These are phyloP conservation scores for Blumeriella jaapii DNA, from an alignment of 2,329 filamentous ascomycete species.

Conservation along the genomic window DNA sequence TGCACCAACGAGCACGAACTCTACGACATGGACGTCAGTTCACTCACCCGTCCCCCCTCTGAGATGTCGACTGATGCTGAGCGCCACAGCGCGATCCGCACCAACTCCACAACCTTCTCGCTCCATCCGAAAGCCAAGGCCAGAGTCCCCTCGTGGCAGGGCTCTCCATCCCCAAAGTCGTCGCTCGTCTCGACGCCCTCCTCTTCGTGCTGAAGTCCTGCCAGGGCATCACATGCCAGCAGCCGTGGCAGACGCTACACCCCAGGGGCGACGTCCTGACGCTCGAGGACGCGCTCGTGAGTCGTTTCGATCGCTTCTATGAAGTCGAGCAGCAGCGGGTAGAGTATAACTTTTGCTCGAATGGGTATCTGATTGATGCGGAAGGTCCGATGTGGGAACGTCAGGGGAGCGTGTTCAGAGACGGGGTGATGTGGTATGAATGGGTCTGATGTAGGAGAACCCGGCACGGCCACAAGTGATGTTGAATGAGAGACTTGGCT, in stretches of 20 bases:
- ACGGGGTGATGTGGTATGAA: slow-evolving; percentile 4
- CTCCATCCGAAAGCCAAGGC: slow-evolving; percentile 15
- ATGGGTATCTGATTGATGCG: slow-evolving; percentile 41
- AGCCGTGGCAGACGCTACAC: slow-evolving; percentile 45
- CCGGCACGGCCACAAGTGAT: too few relatives aligned
- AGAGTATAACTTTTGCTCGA: slow-evolving; percentile 38
- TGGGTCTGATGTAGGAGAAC: slow-evolving; percentile 4
- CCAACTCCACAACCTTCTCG: slow-evolving; percentile 36
- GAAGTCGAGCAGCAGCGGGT: slow-evolving; percentile 35
- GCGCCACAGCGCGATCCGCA: slow-evolving; percentile 33
- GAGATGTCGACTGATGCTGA: neutral
- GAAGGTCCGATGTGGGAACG: slow-evolving; percentile 35
- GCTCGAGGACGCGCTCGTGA: slow-evolving; percentile 37
- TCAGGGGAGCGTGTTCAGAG: neutral
- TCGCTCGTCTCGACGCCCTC: slow-evolving; percentile 42
- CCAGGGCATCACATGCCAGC: slow-evolving; percentile 38
- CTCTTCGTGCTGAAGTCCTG: slow-evolving; percentile 50
- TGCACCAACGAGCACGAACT: slow-evolving; percentile 55
- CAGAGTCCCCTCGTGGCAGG: slow-evolving; percentile 16
- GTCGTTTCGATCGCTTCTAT: slow-evolving; percentile 41
- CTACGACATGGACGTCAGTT: slow-evolving; percentile 41
- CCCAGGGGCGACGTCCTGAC: slow-evolving; percentile 38
- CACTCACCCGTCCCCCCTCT: neutral
- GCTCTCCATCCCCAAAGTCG: slow-evolving; percentile 29
- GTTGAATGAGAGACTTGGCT: too few relatives aligned